Base-by-base conservation (phyloP, 164 flowering plant species). In the Magnolia kwangsiensis region DNA sequence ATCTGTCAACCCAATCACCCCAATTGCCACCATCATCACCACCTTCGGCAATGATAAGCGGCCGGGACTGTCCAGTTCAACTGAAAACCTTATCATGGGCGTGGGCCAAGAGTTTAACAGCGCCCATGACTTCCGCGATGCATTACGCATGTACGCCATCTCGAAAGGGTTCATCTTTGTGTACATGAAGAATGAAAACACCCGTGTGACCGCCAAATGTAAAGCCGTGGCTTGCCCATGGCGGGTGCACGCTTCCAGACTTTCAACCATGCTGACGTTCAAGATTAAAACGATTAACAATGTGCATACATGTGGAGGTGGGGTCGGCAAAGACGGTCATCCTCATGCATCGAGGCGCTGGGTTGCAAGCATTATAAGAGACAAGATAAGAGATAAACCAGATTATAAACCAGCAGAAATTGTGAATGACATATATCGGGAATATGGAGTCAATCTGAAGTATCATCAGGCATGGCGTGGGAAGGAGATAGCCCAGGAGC, bases 211-310 rank as follows among this genome's bases (percentile, higher is more conserved):
- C 82, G 97, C 87, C 27, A 85, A 49, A 72, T 94, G 98, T 80
- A 81, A 80, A 61, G 77, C 76, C 49, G 91, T 86, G 24, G 89
- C 87, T 66, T 92, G 98, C 82, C 82, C 93, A 20, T 94, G 98
- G 98, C 82, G 83, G 78, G 84, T 94, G 71, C 86, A 87, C 80
- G 98, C 97, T 61, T 89, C 93, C 18, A 86, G 91, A 91, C 88
- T 89, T 51, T 82, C 91, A 31, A 81, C 87, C 24, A 80, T 79
- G 5, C 81, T 85, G 49, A 80, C 83, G 10, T 88, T 92, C 71
- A 83, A 79, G 83, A 83, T 94, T 20, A 89, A 87, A 73, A 92
- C 83, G 77, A 79, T 90, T 81, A 82, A 84, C 70, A 51, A 84
- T 23, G 18, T 78, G n/a, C 98, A 94, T 79, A 90, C 95, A 72